Base-by-base conservation (phyloP, 768 basidiomycete genomes). In the Lactarius sp. region DNA sequence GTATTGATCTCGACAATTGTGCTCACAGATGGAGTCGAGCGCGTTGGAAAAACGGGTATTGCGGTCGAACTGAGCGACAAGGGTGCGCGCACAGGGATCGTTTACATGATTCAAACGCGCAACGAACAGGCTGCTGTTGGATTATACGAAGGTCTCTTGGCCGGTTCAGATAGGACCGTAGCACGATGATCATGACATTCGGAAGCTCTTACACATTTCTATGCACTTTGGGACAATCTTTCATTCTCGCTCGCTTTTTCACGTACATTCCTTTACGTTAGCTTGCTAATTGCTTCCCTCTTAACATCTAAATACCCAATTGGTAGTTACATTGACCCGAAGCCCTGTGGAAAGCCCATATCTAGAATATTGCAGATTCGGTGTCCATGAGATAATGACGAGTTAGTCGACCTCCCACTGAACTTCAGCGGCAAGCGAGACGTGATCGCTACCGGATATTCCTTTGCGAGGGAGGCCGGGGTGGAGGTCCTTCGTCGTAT, bases 1-100 rank as follows among this genome's bases (percentile, higher is more conserved):
- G 79, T 93, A 68, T 74, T 98, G 47, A 94, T 99, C 66, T 96
- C 93, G 47, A 98, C 97, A 6, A 97, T 98, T 66, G 92, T 99
- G 36, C 78, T 98, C 56, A 92, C 88, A 5, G 95, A 98, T 73
- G 97, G 95, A 8, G 96, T 98, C 33, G 97, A 99, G 76, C 82
- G 96, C 52, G 96, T 99, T n/a, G 97, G 92, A 22, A 98, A 96
- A 77, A 98, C 96, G 2, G 97, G 97, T 14, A 88, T 99, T 46
- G 97, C 97, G 51, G 88, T 99, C 66, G 96, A 98, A 75, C 77
- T 99, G 56, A 94, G 92, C 74, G 92, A 95, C 77, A 81, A 86
- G 61, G 97, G 97, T n/a, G 74, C 83, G 54, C 83, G 96, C 64
- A 95, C 95, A 14, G 97, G 96, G 31, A 85, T 98, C 71, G 79